A percentile compares a stretch with the other conserved stretches of the same genome.
Conservation (phyloP, 2,329 filamentous ascomycete genomes). For the Dichotomopilus funicola region DNA sequence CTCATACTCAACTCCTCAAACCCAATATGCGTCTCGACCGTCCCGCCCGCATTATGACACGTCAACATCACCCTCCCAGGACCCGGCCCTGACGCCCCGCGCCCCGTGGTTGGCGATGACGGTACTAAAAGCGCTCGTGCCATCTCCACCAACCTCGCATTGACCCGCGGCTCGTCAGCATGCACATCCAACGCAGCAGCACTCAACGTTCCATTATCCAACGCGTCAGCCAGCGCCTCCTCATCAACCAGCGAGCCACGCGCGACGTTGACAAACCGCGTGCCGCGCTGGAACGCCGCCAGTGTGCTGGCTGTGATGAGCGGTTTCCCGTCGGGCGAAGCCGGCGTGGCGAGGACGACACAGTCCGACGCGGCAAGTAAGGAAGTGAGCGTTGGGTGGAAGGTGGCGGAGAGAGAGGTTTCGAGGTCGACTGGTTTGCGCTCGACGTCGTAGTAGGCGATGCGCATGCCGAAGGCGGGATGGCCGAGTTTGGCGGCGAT, state of each 20-base stretch:
- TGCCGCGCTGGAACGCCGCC: constrained; percentile 44
- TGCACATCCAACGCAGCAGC: constrained; percentile 60
- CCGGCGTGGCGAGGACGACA: constrained; percentile 55
- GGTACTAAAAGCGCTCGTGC: constrained; percentile 17
- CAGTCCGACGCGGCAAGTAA: constrained; percentile 52
- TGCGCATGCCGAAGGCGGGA: constrained; percentile 58
- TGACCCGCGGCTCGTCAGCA: constrained; percentile 50
- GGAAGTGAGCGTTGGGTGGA: constrained; percentile 44
- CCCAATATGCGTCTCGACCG: constrained; percentile 58
- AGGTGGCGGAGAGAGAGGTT: constrained; percentile 38
- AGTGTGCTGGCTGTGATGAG: constrained; percentile 46
- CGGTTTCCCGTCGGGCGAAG: constrained; percentile 37
- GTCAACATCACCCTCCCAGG: constrained; percentile 49
- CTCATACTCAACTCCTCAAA: constrained; percentile 62
- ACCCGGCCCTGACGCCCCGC: neutral
- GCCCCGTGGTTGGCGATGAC: neutral
- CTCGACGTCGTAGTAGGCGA: constrained; percentile 56
- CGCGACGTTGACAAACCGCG: constrained; percentile 59
- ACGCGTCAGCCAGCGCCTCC: constrained; percentile 52
- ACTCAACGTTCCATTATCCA: constrained; percentile 45
- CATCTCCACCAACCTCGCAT: constrained; percentile 38
- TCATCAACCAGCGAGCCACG: constrained; percentile 60
- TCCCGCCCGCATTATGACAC: constrained; percentile 63
- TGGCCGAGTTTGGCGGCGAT: constrained; percentile 52
- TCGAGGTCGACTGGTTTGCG: constrained; percentile 42